phyloP scores from a whole-genome alignment of 768 basidiomycete species.

The Trametes coccinea region DNA sequence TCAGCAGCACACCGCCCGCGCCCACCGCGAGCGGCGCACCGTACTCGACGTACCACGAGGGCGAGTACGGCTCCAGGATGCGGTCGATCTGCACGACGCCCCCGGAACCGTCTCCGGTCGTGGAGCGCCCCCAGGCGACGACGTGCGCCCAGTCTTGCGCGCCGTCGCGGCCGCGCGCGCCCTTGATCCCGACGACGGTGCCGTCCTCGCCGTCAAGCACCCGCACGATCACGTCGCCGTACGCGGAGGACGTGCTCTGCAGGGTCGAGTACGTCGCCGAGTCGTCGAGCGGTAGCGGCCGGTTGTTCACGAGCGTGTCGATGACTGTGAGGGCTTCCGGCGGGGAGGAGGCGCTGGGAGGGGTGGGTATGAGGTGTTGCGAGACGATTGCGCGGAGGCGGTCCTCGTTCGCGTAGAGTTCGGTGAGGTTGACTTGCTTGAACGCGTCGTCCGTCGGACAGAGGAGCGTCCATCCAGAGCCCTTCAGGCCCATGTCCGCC shows the following conservation, averaged over 20 bases:
- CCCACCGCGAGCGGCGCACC: slow-evolving; percentile 69
- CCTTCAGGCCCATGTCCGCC: slow-evolving; percentile 50
- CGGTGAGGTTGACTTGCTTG: slow-evolving; percentile 80
- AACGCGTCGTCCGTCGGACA: slow-evolving; percentile 94
- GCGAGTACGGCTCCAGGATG: slow-evolving; percentile 81
- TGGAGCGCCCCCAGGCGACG: slow-evolving; percentile 74
- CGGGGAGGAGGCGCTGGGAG: slow-evolving; percentile 27
- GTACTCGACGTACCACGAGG: slow-evolving; percentile 81
- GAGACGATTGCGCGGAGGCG: slow-evolving; percentile 59
- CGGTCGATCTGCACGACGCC: slow-evolving; percentile 89
- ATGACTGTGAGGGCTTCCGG: slow-evolving; percentile 26
- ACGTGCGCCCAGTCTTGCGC: slow-evolving; percentile 65
- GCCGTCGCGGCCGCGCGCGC: slow-evolving; percentile 65
- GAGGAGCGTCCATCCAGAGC: slow-evolving; percentile 80
- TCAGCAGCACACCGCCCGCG: slow-evolving; percentile 55
- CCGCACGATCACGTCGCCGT: slow-evolving; percentile 85
- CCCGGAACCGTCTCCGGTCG: slow-evolving; percentile 70
- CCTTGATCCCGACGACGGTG: slow-evolving; percentile 69
- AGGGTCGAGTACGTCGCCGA: slow-evolving; percentile 76
- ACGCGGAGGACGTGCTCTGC: slow-evolving; percentile 54
- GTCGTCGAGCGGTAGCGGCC: slow-evolving; percentile 71
- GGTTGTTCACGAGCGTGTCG: slow-evolving; percentile 58
- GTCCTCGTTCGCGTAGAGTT: slow-evolving; percentile 57
- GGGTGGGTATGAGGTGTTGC: slow-evolving; percentile 73
- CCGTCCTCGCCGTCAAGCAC: slow-evolving; percentile 41